Evolutionary conservation across 441 rosid genomes (phyloP).

Genomic region (Erysimum pusillum): DNA sequence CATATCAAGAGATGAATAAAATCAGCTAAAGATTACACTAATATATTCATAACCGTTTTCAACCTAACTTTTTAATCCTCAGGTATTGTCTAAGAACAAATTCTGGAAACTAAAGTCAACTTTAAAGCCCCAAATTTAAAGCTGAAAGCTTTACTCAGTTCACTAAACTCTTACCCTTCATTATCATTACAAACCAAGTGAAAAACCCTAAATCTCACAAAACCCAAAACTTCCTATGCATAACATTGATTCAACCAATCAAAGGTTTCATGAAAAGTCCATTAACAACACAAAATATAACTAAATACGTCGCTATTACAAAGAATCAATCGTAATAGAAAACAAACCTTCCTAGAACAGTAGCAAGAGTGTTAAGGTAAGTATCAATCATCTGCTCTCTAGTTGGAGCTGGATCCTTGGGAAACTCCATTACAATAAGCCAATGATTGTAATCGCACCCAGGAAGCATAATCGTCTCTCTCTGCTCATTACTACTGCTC

Average conservation of each 20-base stretch:
- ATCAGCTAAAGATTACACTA: background rate
- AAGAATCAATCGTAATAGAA: background rate
- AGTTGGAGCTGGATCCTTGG: constrained; percentile 92
- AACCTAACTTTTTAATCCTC: constrained; percentile 3
- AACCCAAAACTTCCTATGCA: constrained; percentile 6
- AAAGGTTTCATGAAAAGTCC: constrained; percentile 5
- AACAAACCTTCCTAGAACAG: constrained; percentile 83
- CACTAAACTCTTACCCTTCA: background rate
- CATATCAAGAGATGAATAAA: constrained; percentile 8
- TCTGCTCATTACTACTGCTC: constrained; percentile 74
- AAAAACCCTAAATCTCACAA: too few species aligned
- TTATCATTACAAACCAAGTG: background rate
- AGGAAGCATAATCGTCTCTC: constrained; percentile 93
- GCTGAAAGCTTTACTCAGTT: constrained; percentile 14
- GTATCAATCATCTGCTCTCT: constrained; percentile 98
- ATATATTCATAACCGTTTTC: background rate
- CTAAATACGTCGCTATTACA: background rate
- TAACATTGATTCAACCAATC: background rate
- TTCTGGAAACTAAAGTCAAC: constrained; percentile 15
- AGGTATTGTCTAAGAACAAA: background rate
- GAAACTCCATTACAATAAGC: constrained; percentile 97
- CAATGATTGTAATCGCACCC: constrained; percentile 97
- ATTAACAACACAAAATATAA: background rate
- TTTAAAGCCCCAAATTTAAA: constrained; percentile 3
- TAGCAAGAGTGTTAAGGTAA: constrained; percentile 86